Evolutionary conservation across 352 stramenopile species (phyloP), one percentile per base, ranked within the genome.

Genomic region (Phytophthora hibernalis): DNA sequence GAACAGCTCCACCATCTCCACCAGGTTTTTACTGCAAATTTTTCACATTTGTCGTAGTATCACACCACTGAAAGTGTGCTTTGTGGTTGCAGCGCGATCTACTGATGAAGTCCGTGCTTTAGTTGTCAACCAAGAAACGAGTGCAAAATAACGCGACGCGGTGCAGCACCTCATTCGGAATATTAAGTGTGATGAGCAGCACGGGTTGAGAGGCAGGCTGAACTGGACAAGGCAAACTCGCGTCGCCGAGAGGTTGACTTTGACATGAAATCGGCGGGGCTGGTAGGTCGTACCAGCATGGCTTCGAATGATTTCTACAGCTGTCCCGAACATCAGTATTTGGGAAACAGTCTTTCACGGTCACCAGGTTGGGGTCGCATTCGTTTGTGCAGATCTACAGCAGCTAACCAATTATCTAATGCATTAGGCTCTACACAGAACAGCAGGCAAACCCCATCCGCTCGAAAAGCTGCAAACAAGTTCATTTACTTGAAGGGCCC

Each of bases 131-230:
- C 63, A 62, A 67, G 49, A 60, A 13, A 30, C 16, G 18, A 61
- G 15, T 11, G 33, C 18, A 11, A 31, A 45, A 43, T 33, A 57
- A n/a, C 42, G 15, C 22, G 70, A 78, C 42, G 38, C 65, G 21
- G 40, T 78, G 13, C 66, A 75, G 20, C 51, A 42, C 18, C 58
- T n/a, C n/a, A n/a, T n/a, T n/a, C n/a, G n/a, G n/a, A n/a, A n/a
- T n/a, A n/a, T n/a, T n/a, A n/a, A n/a, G 33, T 77, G 40, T 40
- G 61, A 53, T 15, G 65, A 77, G 31, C 77, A 85, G 31, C 68
- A 20, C 75, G 68, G 13, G 62, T 85, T 16, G 74, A 76, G 24
- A 69, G 42, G 12, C 64, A 80, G 54, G 56, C 26, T n/a, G 71
- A 85, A 20, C 62, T 85, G 3, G 42, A 65, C n/a, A 73, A 76